phyloP scores from a whole-genome alignment of 371 early-diverging fungal genomes.

The Actinomucor elegans region DNA sequence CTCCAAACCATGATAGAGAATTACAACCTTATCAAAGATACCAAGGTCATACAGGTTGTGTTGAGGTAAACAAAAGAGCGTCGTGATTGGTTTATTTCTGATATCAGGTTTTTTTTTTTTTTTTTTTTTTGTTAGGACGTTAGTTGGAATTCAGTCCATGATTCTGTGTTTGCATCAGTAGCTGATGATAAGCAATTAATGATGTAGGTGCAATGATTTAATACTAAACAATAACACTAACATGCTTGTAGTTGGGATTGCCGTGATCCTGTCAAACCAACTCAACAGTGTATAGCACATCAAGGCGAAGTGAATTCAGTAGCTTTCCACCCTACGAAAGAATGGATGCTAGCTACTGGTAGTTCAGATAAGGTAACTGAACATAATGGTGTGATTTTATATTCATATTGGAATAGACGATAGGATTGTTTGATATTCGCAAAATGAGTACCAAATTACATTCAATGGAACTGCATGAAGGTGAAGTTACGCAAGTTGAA shows the following conservation, averaged over 20 bases:
- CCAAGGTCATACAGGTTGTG: constrained; percentile 84
- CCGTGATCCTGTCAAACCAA: constrained; percentile 60
- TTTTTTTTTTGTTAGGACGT: constrained; percentile 69
- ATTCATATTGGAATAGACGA: constrained; percentile 49
- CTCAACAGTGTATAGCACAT: constrained; percentile 82
- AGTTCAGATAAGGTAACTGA: constrained; percentile 80
- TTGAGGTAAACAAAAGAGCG: constrained; percentile 63
- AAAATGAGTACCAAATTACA: constrained; percentile 82
- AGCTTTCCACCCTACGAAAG: constrained; percentile 88
- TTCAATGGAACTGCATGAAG: constrained; percentile 87
- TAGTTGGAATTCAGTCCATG: constrained; percentile 84
- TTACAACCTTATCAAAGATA: constrained; percentile 78
- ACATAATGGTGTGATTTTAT: background rate
- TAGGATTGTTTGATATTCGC: constrained; percentile 97
- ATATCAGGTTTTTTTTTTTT: no score
- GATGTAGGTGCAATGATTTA: constrained; percentile 65
- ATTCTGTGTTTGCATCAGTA: constrained; percentile 90
- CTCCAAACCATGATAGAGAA: constrained; percentile 52
- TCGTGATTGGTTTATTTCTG: no score
- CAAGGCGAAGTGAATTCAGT: constrained; percentile 91
- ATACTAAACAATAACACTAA: no score
- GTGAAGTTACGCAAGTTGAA: constrained; percentile 88
- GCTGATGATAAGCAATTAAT: constrained; percentile 93
- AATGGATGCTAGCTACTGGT: constrained; percentile 93
- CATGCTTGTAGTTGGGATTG: constrained; percentile 66